phyloP scores from a whole-genome alignment of 2,329 filamentous ascomycete genomes.

The Stagonosporopsis tanaceti region DNA sequence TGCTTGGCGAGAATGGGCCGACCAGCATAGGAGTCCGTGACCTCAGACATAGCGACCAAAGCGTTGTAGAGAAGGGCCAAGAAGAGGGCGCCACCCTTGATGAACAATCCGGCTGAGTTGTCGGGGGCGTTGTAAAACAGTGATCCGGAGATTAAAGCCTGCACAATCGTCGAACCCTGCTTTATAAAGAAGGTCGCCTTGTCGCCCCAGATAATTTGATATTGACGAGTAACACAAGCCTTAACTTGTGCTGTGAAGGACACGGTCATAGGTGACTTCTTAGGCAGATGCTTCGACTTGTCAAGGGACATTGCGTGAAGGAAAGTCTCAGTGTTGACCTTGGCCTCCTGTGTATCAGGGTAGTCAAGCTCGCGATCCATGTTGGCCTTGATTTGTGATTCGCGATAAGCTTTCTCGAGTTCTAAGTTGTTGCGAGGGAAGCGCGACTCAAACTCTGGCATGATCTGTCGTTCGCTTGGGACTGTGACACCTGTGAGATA shows the following conservation, averaged over 20 bases:
- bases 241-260: slow-evolving; percentile 57
- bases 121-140: slow-evolving; percentile 71
- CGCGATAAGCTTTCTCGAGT: slow-evolving; percentile 58
- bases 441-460: slow-evolving; percentile 49
- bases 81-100: slow-evolving; percentile 71
- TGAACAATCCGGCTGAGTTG: slow-evolving; percentile 67
- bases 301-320: slow-evolving; percentile 60
- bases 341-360: slow-evolving; percentile 58
- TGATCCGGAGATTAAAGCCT: slow-evolving; percentile 70
- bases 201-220: slow-evolving; percentile 71
- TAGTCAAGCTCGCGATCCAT: slow-evolving; percentile 68
- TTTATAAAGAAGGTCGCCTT: slow-evolving; percentile 70
- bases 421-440: slow-evolving; percentile 56
- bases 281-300: slow-evolving; percentile 63
- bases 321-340: slow-evolving; percentile 58
- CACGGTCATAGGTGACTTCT: slow-evolving; percentile 62
- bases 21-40: slow-evolving; percentile 64
- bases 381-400: slow-evolving; percentile 55
- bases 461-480: slow-evolving; percentile 52
- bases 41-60: slow-evolving; percentile 71
- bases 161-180: slow-evolving; percentile 64
- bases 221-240: slow-evolving; percentile 66
- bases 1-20: slow-evolving; percentile 90
- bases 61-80: slow-evolving; percentile 69
- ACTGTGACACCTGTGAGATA: slow-evolving; percentile 78